A percentile compares a stretch with the other conserved stretches of the same genome.
Conservation (phyloP, 441 rosid species). For the Arabidopsis hybrid region DNA sequence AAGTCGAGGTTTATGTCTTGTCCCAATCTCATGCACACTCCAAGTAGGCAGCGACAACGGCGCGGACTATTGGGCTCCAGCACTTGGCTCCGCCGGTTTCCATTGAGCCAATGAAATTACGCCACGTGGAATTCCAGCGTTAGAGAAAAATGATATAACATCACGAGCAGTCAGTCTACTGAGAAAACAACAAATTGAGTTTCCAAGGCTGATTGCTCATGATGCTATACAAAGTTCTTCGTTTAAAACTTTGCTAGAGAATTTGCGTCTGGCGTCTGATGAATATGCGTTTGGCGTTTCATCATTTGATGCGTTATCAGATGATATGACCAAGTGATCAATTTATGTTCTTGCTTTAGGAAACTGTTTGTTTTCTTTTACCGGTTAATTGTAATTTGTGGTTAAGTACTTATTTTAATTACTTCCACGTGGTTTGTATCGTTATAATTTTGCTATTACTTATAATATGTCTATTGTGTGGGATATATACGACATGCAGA, state of each 20-base stretch:
- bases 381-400: constrained; percentile 40
- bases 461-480: not conserved
- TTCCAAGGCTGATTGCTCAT: constrained; percentile 97
- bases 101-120: constrained; percentile 19
- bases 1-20: constrained; percentile 92
- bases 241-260: constrained; percentile 13
- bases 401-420: constrained; percentile 33
- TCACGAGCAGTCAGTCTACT: constrained; percentile 98
- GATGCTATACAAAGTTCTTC: constrained; percentile 72
- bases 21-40: constrained; percentile 85
- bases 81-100: constrained; percentile 55
- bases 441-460: constrained; percentile 3
- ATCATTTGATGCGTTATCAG: constrained; percentile 18
- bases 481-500: not conserved
- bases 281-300: constrained; percentile 30
- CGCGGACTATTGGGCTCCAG: constrained; percentile 94
- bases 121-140: constrained; percentile 34
- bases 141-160: constrained; percentile 69
- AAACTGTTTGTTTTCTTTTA: constrained; percentile 24
- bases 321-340: constrained; percentile 25
- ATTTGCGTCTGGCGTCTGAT: not conserved
- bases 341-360: constrained; percentile 35
- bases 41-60: constrained; percentile 89
- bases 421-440: constrained; percentile 36
- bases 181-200: constrained; percentile 46